Evolutionary conservation across 495 filamentous ascomycete species (phyloP).

Genomic region (Clavariopsis aquatica): DNA sequence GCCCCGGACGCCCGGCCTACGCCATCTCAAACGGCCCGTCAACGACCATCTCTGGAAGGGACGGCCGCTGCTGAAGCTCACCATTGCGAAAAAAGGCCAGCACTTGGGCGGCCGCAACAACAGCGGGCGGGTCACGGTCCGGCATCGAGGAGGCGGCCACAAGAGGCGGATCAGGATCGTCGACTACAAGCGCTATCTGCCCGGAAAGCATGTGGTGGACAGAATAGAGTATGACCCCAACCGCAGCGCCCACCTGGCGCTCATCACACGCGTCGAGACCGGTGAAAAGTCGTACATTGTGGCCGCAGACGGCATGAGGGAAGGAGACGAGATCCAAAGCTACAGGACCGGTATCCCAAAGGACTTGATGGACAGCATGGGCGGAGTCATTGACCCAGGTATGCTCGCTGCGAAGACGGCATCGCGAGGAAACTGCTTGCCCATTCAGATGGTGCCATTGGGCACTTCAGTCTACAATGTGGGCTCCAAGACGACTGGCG

Average conservation of each 20-base stretch:
- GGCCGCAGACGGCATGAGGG: constrained; percentile 88
- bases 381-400: constrained; percentile 86
- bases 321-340: constrained; percentile 86
- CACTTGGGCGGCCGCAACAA: constrained; percentile 91
- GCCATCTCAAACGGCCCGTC: constrained; percentile 85
- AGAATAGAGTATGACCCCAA: constrained; percentile 95
- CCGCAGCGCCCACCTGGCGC: constrained; percentile 88
- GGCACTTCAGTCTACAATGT: constrained; percentile 90
- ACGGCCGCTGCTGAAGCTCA: constrained; percentile 76
- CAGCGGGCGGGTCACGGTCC: constrained; percentile 76
- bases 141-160: constrained; percentile 87
- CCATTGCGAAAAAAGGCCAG: constrained; percentile 86
- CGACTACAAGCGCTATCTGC: constrained; percentile 73
- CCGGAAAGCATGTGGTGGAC: constrained; percentile 83
- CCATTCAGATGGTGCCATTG: constrained; percentile 89
- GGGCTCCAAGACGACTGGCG: constrained; percentile 68
- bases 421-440: constrained; percentile 92
- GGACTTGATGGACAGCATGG: constrained; percentile 84
- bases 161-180: constrained; percentile 89
- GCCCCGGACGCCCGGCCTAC: constrained; percentile 88
- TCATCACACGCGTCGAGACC: constrained; percentile 71
- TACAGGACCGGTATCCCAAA: constrained; percentile 85
- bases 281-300: constrained; percentile 81
- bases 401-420: constrained; percentile 91
- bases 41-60: constrained; percentile 98